phyloP scores from a whole-genome alignment of 225 moss, liverwort and hornwort species.

The Marchantia paleacea region DNA sequence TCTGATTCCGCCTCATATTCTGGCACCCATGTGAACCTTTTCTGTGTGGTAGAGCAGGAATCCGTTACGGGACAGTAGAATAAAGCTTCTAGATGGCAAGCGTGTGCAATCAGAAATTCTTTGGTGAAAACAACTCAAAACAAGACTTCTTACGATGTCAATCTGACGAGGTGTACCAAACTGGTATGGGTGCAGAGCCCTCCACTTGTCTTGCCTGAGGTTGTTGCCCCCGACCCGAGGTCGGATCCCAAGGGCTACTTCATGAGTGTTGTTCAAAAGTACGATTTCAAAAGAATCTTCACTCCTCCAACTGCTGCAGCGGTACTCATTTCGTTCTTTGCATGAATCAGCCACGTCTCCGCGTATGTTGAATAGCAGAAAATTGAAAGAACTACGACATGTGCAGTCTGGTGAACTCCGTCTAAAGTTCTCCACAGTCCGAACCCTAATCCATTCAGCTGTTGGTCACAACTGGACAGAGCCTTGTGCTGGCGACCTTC shows the following conservation, averaged over 20 bases:
- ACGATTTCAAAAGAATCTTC: conserved; percentile 41
- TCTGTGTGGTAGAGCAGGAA: neutral
- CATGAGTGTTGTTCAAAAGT: conserved; percentile 32
- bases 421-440: too few relatives aligned
- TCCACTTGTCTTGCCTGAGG: neutral
- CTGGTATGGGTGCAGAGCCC: conserved; percentile 20
- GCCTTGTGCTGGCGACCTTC: too few relatives aligned
- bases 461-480: too few relatives aligned
- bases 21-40: neutral
- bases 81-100: too few relatives aligned
- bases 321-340: conserved; percentile 37
- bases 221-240: conserved; percentile 1
- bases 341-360: conserved; percentile 1
- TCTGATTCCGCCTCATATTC: neutral
- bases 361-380: neutral
- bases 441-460: too few relatives aligned
- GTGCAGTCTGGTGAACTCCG: too few relatives aligned
- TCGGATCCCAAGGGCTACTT: conserved; percentile 16
- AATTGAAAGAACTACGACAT: neutral
- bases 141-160: neutral
- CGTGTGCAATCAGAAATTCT: neutral
- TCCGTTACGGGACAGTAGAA: too few relatives aligned
- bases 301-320: conserved; percentile 59
- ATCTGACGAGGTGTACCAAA: neutral
- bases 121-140: neutral